Conservation (phyloP, 192 early-diverging fungal species). For the Nowakowskiella sp. region DNA sequence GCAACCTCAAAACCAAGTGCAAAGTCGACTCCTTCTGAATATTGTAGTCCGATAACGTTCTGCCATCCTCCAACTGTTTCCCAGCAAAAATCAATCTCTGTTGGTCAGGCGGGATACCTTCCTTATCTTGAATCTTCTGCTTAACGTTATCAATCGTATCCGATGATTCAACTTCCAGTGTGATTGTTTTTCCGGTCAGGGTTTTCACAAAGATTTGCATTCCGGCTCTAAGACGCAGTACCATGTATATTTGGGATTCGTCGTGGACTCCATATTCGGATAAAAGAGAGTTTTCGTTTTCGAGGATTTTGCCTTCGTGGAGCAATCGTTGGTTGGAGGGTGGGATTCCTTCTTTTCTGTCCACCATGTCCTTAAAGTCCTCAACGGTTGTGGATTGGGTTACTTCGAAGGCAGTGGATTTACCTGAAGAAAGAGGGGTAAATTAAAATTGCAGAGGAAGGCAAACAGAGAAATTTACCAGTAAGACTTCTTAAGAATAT, state of each 20-base stretch:
- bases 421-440: too few relatives aligned
- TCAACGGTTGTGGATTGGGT: conserved; percentile 70
- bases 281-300: conserved; percentile 63
- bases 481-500: conserved; percentile 74
- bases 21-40: conserved; percentile 68
- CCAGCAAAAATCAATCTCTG: conserved; percentile 75
- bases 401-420: conserved; percentile 68
- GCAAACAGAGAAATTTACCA: too few relatives aligned
- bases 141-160: conserved; percentile 76
- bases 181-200: conserved; percentile 72
- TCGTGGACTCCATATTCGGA: conserved; percentile 68
- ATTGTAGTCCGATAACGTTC: conserved; percentile 65
- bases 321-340: conserved; percentile 72
- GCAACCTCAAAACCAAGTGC: conserved; percentile 59
- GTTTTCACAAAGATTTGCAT: conserved; percentile 78
- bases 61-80: conserved; percentile 70
- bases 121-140: conserved; percentile 74
- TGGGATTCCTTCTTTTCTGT: conserved; percentile 72
- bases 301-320: conserved; percentile 72
- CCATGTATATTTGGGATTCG: conserved; percentile 60
- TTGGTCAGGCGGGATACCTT: conserved; percentile 70
- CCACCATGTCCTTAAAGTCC: conserved; percentile 72
- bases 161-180: conserved; percentile 65
- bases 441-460: too few relatives aligned
- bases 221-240: conserved; percentile 58